Conservation (phyloP, 306 rosid genomes). For the Prunus armeniaca region DNA sequence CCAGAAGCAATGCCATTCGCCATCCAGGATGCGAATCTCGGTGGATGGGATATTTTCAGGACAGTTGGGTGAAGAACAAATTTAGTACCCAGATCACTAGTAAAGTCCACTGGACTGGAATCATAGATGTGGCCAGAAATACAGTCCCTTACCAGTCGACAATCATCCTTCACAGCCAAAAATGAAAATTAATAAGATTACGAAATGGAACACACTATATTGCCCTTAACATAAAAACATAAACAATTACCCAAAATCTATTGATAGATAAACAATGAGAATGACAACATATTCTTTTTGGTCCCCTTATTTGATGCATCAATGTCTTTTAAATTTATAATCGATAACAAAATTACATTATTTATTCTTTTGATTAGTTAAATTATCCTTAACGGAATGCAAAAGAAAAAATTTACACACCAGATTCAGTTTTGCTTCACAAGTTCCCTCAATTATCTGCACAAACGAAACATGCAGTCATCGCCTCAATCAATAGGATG, state of each 20-base stretch:
- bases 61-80: slow-evolving; percentile 79
- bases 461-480: neutral
- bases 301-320: neutral
- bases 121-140: slow-evolving; percentile 84
- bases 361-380: neutral
- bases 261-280: neutral
- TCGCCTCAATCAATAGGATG: neutral
- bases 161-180: slow-evolving; percentile 56
- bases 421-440: slow-evolving; percentile 52
- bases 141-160: slow-evolving; percentile 73
- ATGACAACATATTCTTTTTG: neutral
- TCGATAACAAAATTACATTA: neutral
- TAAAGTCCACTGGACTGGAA: slow-evolving; percentile 96
- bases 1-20: slow-evolving; percentile 79
- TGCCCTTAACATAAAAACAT: neutral
- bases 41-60: slow-evolving; percentile 74
- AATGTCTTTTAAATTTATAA: neutral
- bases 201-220: neutral
- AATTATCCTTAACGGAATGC: slow-evolving; percentile 16
- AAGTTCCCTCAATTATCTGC: slow-evolving; percentile 73
- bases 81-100: slow-evolving; percentile 85
- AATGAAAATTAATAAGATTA: neutral
- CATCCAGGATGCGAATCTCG: slow-evolving; percentile 73
- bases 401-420: slow-evolving; percentile 39
- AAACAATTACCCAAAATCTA: neutral